A percentile compares a stretch with the other conserved stretches of the same genome.
Evolutionary conservation across 495 filamentous ascomycete species (phyloP).

Genomic region (Xylaria longipes): DNA sequence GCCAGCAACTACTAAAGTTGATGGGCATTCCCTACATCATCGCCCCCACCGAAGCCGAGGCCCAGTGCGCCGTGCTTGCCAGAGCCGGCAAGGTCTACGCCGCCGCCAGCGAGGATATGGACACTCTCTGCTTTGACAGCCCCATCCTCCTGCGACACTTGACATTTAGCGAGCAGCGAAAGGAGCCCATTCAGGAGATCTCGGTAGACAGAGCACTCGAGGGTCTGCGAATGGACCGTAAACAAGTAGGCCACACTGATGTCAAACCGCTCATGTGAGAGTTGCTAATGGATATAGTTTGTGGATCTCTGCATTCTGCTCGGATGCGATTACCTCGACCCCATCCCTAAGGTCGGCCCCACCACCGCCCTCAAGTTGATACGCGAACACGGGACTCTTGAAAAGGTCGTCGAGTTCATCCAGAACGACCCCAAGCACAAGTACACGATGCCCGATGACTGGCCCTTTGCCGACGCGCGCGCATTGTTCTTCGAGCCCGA

Average conservation of each 20-base stretch:
- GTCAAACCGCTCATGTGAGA: neutral
- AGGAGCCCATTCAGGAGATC: slow-evolving; percentile 97
- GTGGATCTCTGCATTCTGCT: slow-evolving; percentile 98
- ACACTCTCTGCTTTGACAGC: slow-evolving; percentile 93
- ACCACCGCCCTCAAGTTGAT: slow-evolving; percentile 91
- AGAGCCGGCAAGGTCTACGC: slow-evolving; percentile 95
- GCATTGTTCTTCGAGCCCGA: slow-evolving; percentile 90
- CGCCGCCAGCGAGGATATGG: slow-evolving; percentile 98
- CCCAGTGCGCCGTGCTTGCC: slow-evolving; percentile 91
- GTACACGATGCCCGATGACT: slow-evolving; percentile 85
- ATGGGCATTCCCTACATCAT: slow-evolving; percentile 97
- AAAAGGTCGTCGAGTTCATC: slow-evolving; percentile 82
- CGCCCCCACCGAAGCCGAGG: slow-evolving; percentile 96
- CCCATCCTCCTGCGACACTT: slow-evolving; percentile 91
- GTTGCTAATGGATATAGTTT: slow-evolving; percentile 62
- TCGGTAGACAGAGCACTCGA: slow-evolving; percentile 82
- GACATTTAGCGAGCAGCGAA: slow-evolving; percentile 95
- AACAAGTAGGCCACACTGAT: slow-evolving; percentile 63
- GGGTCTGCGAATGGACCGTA: slow-evolving; percentile 83
- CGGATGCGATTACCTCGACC: slow-evolving; percentile 96
- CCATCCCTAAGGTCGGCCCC: slow-evolving; percentile 91
- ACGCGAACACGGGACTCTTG: slow-evolving; percentile 83
- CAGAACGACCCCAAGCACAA: slow-evolving; percentile 76
- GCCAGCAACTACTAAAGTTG: slow-evolving; percentile 83
- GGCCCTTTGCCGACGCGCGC: slow-evolving; percentile 91